phyloP scores from a whole-genome alignment of 345 rosid genomes.

The Eutrema heterophyllum region DNA sequence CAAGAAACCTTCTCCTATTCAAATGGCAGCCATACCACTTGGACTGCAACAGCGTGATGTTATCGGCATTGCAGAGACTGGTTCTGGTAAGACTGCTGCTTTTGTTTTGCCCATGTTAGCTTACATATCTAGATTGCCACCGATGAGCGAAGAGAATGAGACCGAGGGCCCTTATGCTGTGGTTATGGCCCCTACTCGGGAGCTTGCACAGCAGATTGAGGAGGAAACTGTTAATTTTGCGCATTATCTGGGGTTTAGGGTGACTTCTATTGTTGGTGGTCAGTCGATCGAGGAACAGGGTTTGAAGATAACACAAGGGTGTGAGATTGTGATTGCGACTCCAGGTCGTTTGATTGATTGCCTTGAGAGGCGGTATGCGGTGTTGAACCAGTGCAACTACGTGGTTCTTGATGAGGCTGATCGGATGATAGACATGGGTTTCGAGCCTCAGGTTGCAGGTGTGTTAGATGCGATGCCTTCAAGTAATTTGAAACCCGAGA shows the following conservation, averaged over 20 bases:
- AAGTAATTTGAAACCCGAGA: conserved; percentile 86
- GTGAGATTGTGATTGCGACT: conserved; percentile 93
- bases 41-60: conserved; percentile 94
- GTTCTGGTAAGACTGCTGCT: conserved; percentile 96
- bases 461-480: conserved; percentile 96
- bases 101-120: conserved; percentile 94
- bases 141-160: conserved; percentile 72
- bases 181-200: conserved; percentile 92
- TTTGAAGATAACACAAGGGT: conserved; percentile 82
- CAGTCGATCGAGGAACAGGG: conserved; percentile 94
- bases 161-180: conserved; percentile 96
- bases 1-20: conserved; percentile 84
- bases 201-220: conserved; percentile 93
- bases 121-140: conserved; percentile 83
- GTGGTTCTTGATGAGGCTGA: conserved; percentile 99
- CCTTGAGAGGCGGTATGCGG: conserved; percentile 86
- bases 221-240: conserved; percentile 92
- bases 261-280: conserved; percentile 93
- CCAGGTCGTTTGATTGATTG: conserved; percentile 92
- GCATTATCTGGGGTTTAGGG: conserved; percentile 64
- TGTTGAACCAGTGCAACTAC: conserved; percentile 86
- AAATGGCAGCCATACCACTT: conserved; percentile 88
- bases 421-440: conserved; percentile 97
- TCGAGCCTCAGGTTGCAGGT: conserved; percentile 86
- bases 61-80: conserved; percentile 95